These are phyloP conservation scores for Nemania serpens DNA, from an alignment of 2,329 filamentous ascomycete species.

Conservation along the genomic window DNA sequence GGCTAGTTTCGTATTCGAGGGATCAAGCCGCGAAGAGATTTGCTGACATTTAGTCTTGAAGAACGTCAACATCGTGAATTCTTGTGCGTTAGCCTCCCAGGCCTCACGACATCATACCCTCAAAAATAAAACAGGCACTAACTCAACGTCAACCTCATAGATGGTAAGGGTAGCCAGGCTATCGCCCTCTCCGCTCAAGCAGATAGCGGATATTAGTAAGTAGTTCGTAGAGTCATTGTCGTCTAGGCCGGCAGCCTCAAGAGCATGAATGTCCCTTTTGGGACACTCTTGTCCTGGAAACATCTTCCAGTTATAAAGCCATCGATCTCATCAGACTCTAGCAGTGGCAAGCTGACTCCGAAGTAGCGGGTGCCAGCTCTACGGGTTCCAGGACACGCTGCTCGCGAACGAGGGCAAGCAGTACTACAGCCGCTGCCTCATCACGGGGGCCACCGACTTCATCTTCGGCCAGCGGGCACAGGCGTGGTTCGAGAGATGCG, in stretches of 20 bases:
- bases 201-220: slow-evolving; percentile 50
- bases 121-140: neutral
- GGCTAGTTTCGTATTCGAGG: neutral
- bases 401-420: slow-evolving; percentile 53
- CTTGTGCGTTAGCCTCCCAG: slow-evolving; percentile 34
- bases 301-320: neutral
- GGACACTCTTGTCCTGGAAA: neutral
- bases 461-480: slow-evolving; percentile 51
- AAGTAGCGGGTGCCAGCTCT: slow-evolving; percentile 45
- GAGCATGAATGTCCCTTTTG: neutral
- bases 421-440: slow-evolving; percentile 50
- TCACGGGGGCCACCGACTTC: slow-evolving; percentile 56
- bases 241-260: neutral
- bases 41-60: slow-evolving; percentile 13
- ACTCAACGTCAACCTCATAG: slow-evolving; percentile 10
- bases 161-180: slow-evolving; percentile 53
- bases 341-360: neutral
- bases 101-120: neutral
- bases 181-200: slow-evolving; percentile 52
- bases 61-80: slow-evolving; percentile 60
- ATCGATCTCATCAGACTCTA: too few species aligned
- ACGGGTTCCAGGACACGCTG: slow-evolving; percentile 57
- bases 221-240: neutral
- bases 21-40: neutral
- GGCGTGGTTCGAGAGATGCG: slow-evolving; percentile 51